Percentiles rank a stretch among this genome's conserved stretches.
Evolutionary conservation across 257 asterid species (phyloP).

Genomic region (Verbascum thapsus): DNA sequence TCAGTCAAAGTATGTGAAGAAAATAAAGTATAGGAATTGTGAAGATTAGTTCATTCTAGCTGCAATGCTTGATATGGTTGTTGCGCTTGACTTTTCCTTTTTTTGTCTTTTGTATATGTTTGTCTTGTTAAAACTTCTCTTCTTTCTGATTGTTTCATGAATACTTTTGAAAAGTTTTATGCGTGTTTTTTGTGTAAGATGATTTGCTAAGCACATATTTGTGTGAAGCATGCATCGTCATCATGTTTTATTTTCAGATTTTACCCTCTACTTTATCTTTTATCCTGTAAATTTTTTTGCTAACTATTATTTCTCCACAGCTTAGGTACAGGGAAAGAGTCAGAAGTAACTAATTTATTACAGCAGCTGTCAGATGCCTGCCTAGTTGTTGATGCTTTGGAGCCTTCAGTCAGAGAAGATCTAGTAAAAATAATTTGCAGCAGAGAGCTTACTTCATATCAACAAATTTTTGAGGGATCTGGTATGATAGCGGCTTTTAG

Average conservation of each 20-base stretch:
- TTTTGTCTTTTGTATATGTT: background rate
- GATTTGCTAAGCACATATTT: background rate
- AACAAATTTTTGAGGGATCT: constrained; percentile 77
- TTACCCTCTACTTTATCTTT: constrained; percentile 12
- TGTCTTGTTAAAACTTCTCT: background rate
- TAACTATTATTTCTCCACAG: constrained; percentile 36
- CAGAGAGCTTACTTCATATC: constrained; percentile 70
- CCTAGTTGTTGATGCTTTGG: constrained; percentile 74
- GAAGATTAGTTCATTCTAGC: background rate
- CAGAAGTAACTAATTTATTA: constrained; percentile 57
- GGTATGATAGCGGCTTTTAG: constrained; percentile 33
- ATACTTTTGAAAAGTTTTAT: constrained; percentile 2
- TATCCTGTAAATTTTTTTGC: constrained; percentile 5
- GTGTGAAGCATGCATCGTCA: background rate
- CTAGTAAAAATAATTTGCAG: constrained; percentile 61
- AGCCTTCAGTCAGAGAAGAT: constrained; percentile 74
- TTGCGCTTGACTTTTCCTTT: constrained; percentile 1
- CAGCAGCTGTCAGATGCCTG: constrained; percentile 75
- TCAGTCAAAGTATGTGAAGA: background rate
- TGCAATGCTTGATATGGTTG: too few relatives aligned
- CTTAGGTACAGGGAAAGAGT: constrained; percentile 72
- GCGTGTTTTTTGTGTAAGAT: background rate
- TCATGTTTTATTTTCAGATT: constrained; percentile 8
- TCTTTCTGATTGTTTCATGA: background rate
- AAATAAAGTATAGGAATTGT: background rate